These are phyloP conservation scores for Cicer cuneatum DNA, from an alignment of 306 rosid genomes.

Conservation along the genomic window DNA sequence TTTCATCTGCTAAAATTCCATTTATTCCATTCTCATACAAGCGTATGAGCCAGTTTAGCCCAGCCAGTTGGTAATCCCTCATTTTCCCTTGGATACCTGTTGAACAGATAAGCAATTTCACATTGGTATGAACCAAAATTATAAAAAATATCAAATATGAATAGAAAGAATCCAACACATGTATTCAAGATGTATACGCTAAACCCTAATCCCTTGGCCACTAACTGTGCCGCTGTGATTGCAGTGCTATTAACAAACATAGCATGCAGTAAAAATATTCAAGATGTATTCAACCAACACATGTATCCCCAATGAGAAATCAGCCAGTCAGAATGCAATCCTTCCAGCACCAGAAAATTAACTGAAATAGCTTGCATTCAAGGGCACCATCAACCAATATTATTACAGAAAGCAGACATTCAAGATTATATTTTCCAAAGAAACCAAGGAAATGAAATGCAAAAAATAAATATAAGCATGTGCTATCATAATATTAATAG, in stretches of 20 bases:
- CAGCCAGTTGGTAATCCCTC: conserved; percentile 99
- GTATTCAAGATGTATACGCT: not conserved
- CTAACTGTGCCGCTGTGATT: not conserved
- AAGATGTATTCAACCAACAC: conserved; percentile 11
- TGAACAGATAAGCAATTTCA: conserved; percentile 36
- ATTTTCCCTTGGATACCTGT: conserved; percentile 96
- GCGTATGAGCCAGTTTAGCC: conserved; percentile 94
- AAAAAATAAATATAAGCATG: not conserved
- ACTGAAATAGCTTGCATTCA: not conserved
- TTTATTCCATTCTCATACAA: conserved; percentile 96
- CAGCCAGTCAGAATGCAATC: not conserved
- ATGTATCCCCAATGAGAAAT: not conserved
- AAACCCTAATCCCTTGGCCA: not conserved
- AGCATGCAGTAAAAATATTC: not conserved
- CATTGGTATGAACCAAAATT: conserved; percentile 24
- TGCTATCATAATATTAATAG: not conserved
- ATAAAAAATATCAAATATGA: not conserved
- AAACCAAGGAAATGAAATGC: not conserved
- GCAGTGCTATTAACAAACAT: not conserved
- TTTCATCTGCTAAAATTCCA: conserved; percentile 99
- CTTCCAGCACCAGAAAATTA: not conserved
- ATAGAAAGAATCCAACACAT: conserved; percentile 25
- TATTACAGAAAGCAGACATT: not conserved
- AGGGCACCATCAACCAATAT: conserved; percentile 33
- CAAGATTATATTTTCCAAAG: not conserved